Base-by-base conservation (phyloP, 257 asterid genomes). In the Gentiana dahurica region DNA sequence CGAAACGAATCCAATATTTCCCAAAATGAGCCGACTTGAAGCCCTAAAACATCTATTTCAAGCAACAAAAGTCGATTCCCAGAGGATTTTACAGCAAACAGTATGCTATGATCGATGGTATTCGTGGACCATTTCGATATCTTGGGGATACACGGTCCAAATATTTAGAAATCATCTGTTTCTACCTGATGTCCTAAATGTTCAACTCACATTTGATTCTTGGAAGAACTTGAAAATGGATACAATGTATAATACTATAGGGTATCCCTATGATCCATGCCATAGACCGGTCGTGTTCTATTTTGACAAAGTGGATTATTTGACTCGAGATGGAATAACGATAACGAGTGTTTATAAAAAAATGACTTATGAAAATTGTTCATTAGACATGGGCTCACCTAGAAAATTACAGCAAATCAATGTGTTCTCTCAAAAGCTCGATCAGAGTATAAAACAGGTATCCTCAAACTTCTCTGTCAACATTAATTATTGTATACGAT, bases 121-220 rank as follows among this genome's bases (percentile, higher is more conserved):
- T 59, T 74, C 72, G 47, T 65, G 83, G 72, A 89, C 95, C 0
- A 72, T 83, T 74, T 85, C 95, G 3, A 57, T 85, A 64, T 70
- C 97, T 13, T 89, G 97, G 97, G 95, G 97, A 15, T 85, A 76
- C 66, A 79, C 87, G 8, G 66, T 89, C 69, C 91, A 89, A 70
- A 70, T 89, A 4, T 83, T 74, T 55, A 75, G 78, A 69, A 94
- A 85, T 53, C 73, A 85, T 38, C 68, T 59, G 43, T 82, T 75
- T 59, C 85, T 85, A 66, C 84, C 86, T 11, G 97, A 89, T 56
- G 59, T 85, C 59, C 72, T 85, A 58, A 61, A 74, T 1, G 48
- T 57, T 66, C 91, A 77, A 75, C 73, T 75, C 67, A 83, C 84
- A 45, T 89, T 89, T 72, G 81, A 55, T 72, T 89, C 97, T 3